These are phyloP conservation scores for Fonsecaea nubica DNA, from an alignment of 2,329 filamentous ascomycete species.

Conservation along the genomic window DNA sequence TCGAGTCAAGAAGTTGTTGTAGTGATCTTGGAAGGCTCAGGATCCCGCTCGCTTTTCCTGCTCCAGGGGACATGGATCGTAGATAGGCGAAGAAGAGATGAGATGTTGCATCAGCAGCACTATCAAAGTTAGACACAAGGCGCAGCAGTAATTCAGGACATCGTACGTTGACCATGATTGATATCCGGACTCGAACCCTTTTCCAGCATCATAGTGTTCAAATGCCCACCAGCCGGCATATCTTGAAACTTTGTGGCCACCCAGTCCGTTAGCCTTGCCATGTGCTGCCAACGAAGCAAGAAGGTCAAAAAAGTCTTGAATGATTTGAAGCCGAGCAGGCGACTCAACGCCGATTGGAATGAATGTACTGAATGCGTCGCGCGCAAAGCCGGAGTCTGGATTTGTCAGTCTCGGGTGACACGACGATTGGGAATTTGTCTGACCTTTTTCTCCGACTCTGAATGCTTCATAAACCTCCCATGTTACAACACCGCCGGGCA, in stretches of 20 bases:
- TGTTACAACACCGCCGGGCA: constrained; percentile 88
- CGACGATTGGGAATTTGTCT: constrained; percentile 36
- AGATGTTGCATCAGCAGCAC: constrained; percentile 91
- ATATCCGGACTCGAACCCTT: constrained; percentile 94
- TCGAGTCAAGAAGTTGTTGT: constrained; percentile 87
- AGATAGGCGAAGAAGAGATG: constrained; percentile 98
- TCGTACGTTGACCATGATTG: constrained; percentile 80
- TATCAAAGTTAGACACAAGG: constrained; percentile 47
- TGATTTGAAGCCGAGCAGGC: constrained; percentile 81
- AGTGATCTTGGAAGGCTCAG: constrained; percentile 87
- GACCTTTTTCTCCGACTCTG: constrained; percentile 90
- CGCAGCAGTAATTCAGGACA: constrained; percentile 15
- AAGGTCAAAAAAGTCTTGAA: constrained; percentile 96
- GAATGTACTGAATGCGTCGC: constrained; percentile 94
- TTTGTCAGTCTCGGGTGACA: constrained; percentile 34
- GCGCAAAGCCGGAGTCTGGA: constrained; percentile 85
- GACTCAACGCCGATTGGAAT: constrained; percentile 93
- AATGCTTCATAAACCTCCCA: constrained; percentile 98
- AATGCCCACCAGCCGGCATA: constrained; percentile 99
- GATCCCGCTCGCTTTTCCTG: constrained; percentile 73
- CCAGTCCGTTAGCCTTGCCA: constrained; percentile 89
- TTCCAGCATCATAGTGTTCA: constrained; percentile 83
- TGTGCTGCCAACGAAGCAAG: constrained; percentile 89
- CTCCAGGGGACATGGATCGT: constrained; percentile 83
- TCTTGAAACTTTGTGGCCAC: constrained; percentile 89